Base-by-base conservation (phyloP, 2,329 filamentous ascomycete species). In the Pseudomassariella vexata region DNA sequence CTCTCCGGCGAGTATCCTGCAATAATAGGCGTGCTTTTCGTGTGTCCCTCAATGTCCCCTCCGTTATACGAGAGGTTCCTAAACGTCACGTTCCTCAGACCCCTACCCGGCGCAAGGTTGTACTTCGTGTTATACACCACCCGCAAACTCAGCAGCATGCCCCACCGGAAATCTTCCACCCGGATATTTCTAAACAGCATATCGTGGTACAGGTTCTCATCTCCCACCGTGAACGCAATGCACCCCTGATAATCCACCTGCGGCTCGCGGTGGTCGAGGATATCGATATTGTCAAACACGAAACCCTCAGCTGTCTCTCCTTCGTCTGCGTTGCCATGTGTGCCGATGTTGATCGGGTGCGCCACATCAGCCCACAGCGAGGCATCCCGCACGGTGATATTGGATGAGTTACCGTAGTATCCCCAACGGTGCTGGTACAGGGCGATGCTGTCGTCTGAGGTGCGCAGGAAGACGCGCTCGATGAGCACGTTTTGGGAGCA, bases 371-470 rank as follows among this genome's bases (percentile, higher is more conserved):
- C 46, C 25, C 49, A 41, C 6, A 59, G 37, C 2, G 42, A 38
- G 9, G 46, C 55, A 33, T 58, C 47, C 14, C 46, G 44, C 16
- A 59, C 37, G 2, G 49, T 55, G 27, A 60, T 53, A 23, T 59
- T 56, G 6, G 20, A 36, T 0, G 56, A 50, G 30, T 60, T 42
- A 14, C 55, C 55, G 24, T 47, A 52, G 22, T 46, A 57, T 18
- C 55, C 34, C 40, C 45, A 48, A 1, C 55, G 52, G 32, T 59
- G 55, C 6, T 44, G 36, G 32, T 59, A 59, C 4, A 59, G 36
- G 9, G 57, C 57, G 19, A 60, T 51, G 10, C 34, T 50, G 31
- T 60, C 57, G 30, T 61, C 57, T 2, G 54, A 58, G 33, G 55
- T 60, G 9, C 57, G 49, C 21, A 61, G 34, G 36, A 60, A 60